Conservation (phyloP, 139 green algal genomes). For the Klebsormidium nitens region DNA sequence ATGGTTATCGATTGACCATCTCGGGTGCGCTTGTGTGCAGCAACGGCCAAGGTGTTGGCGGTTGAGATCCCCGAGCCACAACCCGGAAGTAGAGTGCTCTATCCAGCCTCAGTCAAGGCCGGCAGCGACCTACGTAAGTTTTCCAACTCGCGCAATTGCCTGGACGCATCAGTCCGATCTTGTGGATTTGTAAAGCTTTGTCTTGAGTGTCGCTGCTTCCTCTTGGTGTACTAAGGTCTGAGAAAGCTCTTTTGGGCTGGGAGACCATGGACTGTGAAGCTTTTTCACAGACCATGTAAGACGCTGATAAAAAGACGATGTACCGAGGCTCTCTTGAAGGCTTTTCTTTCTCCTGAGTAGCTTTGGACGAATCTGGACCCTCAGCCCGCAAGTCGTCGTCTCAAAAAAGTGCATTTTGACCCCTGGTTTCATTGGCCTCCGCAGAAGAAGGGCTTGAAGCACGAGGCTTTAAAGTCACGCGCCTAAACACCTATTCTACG, state of each 20-base stretch:
- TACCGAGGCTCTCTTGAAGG: too few species aligned
- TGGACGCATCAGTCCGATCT: neutral
- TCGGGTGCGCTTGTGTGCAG: neutral
- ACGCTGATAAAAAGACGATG: too few species aligned
- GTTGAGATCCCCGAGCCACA: slow-evolving; percentile 6
- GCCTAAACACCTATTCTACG: slow-evolving; percentile 41
- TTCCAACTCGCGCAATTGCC: neutral
- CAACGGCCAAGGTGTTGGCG: slow-evolving; percentile 21
- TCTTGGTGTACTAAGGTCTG: too few species aligned
- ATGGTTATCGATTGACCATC: neutral
- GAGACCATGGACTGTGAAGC: too few species aligned
- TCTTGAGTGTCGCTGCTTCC: neutral
- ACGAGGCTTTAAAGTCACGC: slow-evolving; percentile 31
- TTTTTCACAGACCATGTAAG: too few species aligned
- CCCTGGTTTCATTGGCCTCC: neutral
- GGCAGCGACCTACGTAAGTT: slow-evolving; percentile 21
- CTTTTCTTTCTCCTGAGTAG: too few species aligned
- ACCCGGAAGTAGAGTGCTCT: slow-evolving; percentile 24
- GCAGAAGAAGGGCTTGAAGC: slow-evolving; percentile 30
- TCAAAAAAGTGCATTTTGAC: neutral
- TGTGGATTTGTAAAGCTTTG: neutral
- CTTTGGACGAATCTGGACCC: too few species aligned
- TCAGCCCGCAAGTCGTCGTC: too few species aligned
- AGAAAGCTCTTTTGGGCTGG: too few species aligned
- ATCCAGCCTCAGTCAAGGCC: slow-evolving; percentile 36